Percentiles rank a stretch among this genome's conserved stretches.
phyloP scores from a whole-genome alignment of 1,139 yeast species.

The Debaryomyces fabryi region DNA sequence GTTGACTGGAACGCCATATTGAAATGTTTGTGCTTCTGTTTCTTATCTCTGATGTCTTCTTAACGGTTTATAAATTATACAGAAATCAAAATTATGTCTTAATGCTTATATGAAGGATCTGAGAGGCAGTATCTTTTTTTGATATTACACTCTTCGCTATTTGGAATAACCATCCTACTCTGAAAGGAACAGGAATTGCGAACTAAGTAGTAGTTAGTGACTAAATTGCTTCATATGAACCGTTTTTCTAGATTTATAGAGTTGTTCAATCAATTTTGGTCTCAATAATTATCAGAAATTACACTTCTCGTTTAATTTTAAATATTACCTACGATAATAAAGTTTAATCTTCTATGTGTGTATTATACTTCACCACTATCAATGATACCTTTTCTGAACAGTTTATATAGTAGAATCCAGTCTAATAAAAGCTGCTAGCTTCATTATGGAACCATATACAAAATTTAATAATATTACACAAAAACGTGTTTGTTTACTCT shows the following conservation, averaged over 20 bases:
- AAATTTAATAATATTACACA: neutral
- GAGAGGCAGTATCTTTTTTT: neutral
- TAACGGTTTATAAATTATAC: neutral
- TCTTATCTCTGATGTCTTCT: neutral
- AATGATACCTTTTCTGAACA: neutral
- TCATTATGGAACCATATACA: neutral
- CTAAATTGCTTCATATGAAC: neutral
- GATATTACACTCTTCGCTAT: neutral
- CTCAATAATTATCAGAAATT: neutral
- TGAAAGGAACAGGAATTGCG: neutral
- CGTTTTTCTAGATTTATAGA: neutral
- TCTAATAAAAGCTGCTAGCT: neutral
- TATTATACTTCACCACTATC: neutral
- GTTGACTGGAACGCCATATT: constrained; percentile 30
- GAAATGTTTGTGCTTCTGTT: neutral
- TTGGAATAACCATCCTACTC: neutral
- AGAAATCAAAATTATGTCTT: neutral
- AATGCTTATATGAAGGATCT: constrained; percentile 1
- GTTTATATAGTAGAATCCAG: neutral
- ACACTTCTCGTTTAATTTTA: neutral
- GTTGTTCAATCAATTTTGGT: neutral
- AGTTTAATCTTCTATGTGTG: neutral
- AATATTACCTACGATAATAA: neutral
- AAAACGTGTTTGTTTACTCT: neutral
- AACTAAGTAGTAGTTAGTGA: neutral